Conservation (phyloP, 257 asterid species). For the Rehmannia glutinosa region DNA sequence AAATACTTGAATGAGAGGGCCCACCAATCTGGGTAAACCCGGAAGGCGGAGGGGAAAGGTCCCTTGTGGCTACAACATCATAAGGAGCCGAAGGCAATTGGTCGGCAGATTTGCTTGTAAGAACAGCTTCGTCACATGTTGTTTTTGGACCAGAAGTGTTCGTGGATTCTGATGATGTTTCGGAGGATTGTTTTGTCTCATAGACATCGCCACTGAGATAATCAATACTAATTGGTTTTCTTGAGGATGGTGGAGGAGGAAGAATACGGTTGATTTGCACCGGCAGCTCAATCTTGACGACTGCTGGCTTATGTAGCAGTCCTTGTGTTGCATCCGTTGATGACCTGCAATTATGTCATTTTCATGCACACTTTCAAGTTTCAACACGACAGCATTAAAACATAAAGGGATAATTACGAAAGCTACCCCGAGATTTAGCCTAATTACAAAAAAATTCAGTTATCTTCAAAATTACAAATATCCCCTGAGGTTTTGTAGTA, state of each 20-base stretch:
- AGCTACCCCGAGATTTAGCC: too few relatives aligned
- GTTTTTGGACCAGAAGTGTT: conserved; percentile 44
- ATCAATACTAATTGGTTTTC: conserved; percentile 51
- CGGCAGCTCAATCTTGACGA: conserved; percentile 34
- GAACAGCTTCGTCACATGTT: conserved; percentile 31
- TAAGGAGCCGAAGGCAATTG: conserved; percentile 52
- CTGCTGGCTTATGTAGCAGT: conserved; percentile 51
- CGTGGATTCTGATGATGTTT: conserved; percentile 38
- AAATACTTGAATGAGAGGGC: conserved; percentile 45
- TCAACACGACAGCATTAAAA: too few relatives aligned
- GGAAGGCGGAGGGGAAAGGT: conserved; percentile 76
- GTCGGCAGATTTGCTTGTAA: conserved; percentile 47
- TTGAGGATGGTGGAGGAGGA: conserved; percentile 75
- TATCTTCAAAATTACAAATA: too few relatives aligned
- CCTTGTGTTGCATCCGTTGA: conserved; percentile 71
- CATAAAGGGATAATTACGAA: too few relatives aligned
- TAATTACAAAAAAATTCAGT: too few relatives aligned
- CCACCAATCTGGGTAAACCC: conserved; percentile 60
- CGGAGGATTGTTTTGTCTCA: conserved; percentile 48
- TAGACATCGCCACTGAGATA: conserved; percentile 84
- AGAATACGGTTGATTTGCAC: conserved; percentile 43
- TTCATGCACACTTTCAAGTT: too few relatives aligned
- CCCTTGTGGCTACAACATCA: conserved; percentile 43
- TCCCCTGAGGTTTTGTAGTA: too few relatives aligned
- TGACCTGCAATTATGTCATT: conserved; percentile 59